These are phyloP conservation scores for Aquilaria sinensis DNA, from an alignment of 345 rosid species.

Conservation along the genomic window DNA sequence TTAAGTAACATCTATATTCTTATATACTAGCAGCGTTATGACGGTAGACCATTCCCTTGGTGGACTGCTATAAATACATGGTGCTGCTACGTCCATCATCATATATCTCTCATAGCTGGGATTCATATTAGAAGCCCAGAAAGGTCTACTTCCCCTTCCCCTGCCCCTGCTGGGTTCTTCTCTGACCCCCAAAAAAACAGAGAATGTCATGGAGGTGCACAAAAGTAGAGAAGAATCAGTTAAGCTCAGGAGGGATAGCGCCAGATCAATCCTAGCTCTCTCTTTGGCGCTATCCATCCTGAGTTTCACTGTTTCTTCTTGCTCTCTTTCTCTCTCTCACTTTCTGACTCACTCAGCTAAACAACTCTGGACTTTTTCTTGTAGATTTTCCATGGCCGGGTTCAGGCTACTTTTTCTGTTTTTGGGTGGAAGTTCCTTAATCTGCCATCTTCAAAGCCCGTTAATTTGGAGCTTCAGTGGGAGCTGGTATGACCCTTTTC, in stretches of 20 bases:
- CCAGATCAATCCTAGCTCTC: conserved; percentile 16
- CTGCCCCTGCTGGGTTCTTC: neutral
- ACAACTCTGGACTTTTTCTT: too few relatives aligned
- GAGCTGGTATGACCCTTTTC: too few relatives aligned
- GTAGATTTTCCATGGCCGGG: too few relatives aligned
- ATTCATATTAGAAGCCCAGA: too few relatives aligned
- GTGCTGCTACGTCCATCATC: neutral
- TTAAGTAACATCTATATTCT: too few relatives aligned
- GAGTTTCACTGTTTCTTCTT: conserved; percentile 16
- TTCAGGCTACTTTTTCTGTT: too few relatives aligned
- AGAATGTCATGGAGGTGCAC: neutral
- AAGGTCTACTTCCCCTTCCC: too few relatives aligned
- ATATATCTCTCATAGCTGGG: neutral
- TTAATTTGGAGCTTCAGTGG: too few relatives aligned
- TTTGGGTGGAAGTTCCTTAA: too few relatives aligned
- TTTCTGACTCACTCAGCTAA: too few relatives aligned
- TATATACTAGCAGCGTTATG: too few relatives aligned
- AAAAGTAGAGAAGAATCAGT: conserved; percentile 24
- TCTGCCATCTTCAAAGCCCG: too few relatives aligned
- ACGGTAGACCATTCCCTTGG: neutral
- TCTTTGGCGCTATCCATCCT: conserved; percentile 14
- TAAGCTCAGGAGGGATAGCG: conserved; percentile 58
- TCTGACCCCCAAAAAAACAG: neutral
- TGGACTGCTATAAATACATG: neutral
- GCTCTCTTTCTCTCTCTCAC: neutral